Percentiles rank a stretch among this genome's conserved stretches.
Conservation (phyloP, 2,329 filamentous ascomycete species). For the Microascus cirrosus region DNA sequence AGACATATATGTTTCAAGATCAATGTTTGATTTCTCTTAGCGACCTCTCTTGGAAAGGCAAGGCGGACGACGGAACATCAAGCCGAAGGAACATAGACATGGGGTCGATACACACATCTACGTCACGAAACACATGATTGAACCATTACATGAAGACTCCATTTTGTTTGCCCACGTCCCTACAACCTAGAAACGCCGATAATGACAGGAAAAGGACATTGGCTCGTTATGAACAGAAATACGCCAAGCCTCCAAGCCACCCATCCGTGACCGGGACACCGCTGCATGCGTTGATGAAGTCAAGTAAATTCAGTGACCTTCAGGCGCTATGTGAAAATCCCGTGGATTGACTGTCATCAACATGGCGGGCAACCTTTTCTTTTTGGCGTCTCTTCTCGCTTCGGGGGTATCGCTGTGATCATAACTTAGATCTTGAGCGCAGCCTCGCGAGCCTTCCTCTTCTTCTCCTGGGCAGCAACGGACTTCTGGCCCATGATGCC, state of each 20-base stretch:
- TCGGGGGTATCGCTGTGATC: neutral
- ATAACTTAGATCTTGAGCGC: constrained; percentile 92
- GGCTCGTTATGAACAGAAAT: neutral
- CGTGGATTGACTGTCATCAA: neutral
- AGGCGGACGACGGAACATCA: neutral
- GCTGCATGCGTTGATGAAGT: neutral
- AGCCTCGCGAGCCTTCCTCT: constrained; percentile 83
- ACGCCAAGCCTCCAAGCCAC: neutral
- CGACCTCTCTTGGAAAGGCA: too few species aligned
- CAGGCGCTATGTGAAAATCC: neutral
- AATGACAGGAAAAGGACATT: neutral
- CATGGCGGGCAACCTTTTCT: constrained; percentile 6
- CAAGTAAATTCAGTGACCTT: neutral
- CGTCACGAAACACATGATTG: neutral
- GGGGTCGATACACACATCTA: neutral
- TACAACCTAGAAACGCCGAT: constrained; percentile 3
- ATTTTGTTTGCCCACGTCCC: constrained; percentile 3
- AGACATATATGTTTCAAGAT: too few species aligned
- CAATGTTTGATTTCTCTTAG: too few species aligned
- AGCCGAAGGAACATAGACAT: neutral
- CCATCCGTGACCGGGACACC: neutral
- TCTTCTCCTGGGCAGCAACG: constrained; percentile 65
- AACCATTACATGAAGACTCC: constrained; percentile 1
- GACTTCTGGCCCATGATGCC: constrained; percentile 99
- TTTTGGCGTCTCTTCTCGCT: constrained; percentile 3